These are phyloP conservation scores for Hemisphaericaspora xylofermentans DNA, from an alignment of 1,139 yeast species.

Conservation along the genomic window DNA sequence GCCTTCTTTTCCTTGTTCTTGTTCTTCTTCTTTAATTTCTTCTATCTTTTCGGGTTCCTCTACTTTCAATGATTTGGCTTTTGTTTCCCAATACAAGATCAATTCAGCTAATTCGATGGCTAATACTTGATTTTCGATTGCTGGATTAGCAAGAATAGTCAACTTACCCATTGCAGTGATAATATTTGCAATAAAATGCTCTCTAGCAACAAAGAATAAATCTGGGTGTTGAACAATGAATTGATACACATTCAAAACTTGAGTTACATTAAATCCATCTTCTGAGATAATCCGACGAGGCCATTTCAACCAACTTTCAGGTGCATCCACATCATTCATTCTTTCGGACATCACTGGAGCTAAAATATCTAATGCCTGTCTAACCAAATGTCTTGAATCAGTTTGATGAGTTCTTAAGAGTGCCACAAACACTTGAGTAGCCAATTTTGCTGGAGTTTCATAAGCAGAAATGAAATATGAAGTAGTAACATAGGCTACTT, in stretches of 20 bases:
- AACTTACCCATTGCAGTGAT: conserved; percentile 95
- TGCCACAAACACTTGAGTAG: conserved; percentile 91
- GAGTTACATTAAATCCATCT: conserved; percentile 80
- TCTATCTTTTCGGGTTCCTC: conserved; percentile 13
- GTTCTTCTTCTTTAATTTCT: conserved; percentile 8
- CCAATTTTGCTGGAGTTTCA: conserved; percentile 86
- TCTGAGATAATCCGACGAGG: conserved; percentile 91
- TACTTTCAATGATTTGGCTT: conserved; percentile 32
- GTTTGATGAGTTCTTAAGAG: conserved; percentile 79
- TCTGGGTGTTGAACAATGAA: conserved; percentile 86
- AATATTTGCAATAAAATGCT: conserved; percentile 83
- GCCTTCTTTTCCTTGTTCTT: conserved; percentile 16
- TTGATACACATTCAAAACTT: conserved; percentile 85
- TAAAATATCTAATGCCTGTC: conserved; percentile 81
- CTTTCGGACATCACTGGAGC: conserved; percentile 87
- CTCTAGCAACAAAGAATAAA: conserved; percentile 81
- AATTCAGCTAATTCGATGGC: conserved; percentile 90
- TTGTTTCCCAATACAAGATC: conserved; percentile 81
- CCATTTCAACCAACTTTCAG: conserved; percentile 88
- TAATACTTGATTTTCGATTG: conserved; percentile 75
- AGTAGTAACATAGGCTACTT: conserved; percentile 88
- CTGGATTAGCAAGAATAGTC: conserved; percentile 77
- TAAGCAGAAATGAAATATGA: conserved; percentile 83
- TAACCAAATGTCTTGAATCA: conserved; percentile 81
- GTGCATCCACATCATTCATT: conserved; percentile 55